These are phyloP conservation scores for Coprinopsis strossmayeri DNA, from an alignment of 768 basidiomycete genomes.

Conservation along the genomic window DNA sequence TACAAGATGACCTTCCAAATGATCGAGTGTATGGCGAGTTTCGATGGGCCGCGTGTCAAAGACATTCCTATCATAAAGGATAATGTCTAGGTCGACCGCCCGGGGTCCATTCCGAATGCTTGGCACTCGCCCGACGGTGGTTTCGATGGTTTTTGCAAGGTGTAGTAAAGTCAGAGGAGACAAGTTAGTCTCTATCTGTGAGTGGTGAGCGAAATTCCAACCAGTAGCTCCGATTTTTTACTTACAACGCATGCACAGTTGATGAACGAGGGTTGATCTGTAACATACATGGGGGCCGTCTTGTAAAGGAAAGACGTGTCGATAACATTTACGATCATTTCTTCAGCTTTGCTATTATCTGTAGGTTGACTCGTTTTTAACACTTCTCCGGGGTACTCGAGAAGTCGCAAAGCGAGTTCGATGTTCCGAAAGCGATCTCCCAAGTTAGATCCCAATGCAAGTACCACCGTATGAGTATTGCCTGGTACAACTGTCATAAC, in stretches of 20 bases:
- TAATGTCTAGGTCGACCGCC: slow-evolving; percentile 82
- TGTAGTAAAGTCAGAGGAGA: slow-evolving; percentile 50
- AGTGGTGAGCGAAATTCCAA: not conserved
- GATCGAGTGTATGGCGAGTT: slow-evolving; percentile 36
- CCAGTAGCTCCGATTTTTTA: slow-evolving; percentile 12
- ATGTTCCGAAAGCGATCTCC: slow-evolving; percentile 85
- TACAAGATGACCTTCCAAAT: slow-evolving; percentile 61
- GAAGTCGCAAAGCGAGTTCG: slow-evolving; percentile 62
- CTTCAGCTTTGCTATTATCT: slow-evolving; percentile 6
- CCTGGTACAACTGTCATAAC: not conserved
- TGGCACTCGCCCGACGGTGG: slow-evolving; percentile 67
- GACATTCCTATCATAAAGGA: slow-evolving; percentile 61
- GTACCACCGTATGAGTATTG: slow-evolving; percentile 34
- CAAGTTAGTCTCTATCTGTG: slow-evolving; percentile 74
- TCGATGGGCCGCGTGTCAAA: slow-evolving; percentile 49
- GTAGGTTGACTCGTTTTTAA: slow-evolving; percentile 15
- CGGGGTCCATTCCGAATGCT: slow-evolving; percentile 83
- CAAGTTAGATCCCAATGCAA: slow-evolving; percentile 88
- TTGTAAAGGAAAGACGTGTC: slow-evolving; percentile 91
- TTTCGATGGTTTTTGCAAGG: slow-evolving; percentile 70
- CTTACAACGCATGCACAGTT: slow-evolving; percentile 90
- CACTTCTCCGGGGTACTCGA: slow-evolving; percentile 45
- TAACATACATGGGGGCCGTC: slow-evolving; percentile 93
- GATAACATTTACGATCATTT: slow-evolving; percentile 36
- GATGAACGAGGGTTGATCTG: slow-evolving; percentile 81